These are phyloP conservation scores for Sphaerulina vaccinii DNA, from an alignment of 2,329 filamentous ascomycete genomes.

Conservation along the genomic window DNA sequence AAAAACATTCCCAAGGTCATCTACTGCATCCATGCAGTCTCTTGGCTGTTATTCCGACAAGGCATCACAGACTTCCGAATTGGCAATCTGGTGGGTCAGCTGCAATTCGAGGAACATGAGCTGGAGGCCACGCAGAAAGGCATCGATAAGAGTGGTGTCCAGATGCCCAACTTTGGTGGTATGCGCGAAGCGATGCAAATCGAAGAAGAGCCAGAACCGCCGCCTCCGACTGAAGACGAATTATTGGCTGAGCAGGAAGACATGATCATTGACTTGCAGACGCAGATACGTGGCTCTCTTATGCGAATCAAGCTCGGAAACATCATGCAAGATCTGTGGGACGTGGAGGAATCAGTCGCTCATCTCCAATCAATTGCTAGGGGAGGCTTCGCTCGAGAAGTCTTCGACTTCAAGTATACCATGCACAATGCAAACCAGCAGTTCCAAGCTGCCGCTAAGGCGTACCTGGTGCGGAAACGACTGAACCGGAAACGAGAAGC, in stretches of 20 bases:
- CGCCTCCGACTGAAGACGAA: constrained; percentile 84
- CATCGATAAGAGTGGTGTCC: constrained; percentile 89
- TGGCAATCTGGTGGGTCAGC: constrained; percentile 90
- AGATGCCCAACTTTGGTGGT: constrained; percentile 95
- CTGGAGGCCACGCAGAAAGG: constrained; percentile 96
- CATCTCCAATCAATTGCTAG: constrained; percentile 84
- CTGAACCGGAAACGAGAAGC: constrained; percentile 63
- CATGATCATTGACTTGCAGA: constrained; percentile 75
- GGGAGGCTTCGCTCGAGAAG: constrained; percentile 81
- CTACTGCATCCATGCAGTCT: constrained; percentile 95
- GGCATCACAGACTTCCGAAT: constrained; percentile 95
- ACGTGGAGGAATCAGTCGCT: constrained; percentile 72
- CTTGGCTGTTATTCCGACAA: constrained; percentile 94
- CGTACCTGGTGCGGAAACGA: constrained; percentile 68
- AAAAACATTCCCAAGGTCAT: constrained; percentile 99
- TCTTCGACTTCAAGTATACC: constrained; percentile 74
- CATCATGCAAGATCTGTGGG: constrained; percentile 87
- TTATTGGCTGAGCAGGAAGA: constrained; percentile 73
- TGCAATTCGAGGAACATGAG: constrained; percentile 97
- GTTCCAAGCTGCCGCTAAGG: constrained; percentile 76
- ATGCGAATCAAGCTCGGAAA: constrained; percentile 73
- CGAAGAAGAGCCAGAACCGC: constrained; percentile 72
- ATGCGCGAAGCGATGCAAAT: constrained; percentile 96
- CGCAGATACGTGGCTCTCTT: constrained; percentile 79
- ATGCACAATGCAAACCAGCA: constrained; percentile 79